Conservation (phyloP, 2,329 filamentous ascomycete genomes). For the Fusarium sp. region DNA sequence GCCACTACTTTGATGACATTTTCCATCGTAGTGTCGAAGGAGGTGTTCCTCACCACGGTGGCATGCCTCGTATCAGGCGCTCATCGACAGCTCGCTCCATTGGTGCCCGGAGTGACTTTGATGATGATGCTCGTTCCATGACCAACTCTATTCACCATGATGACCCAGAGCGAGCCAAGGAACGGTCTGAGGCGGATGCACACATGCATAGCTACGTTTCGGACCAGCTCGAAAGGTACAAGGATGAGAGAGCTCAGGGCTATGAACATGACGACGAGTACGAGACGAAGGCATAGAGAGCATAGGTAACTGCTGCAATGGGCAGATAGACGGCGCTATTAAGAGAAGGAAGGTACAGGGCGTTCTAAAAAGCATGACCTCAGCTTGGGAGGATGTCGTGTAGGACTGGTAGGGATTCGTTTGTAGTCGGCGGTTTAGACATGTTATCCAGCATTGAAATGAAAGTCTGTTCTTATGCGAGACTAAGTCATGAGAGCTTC, state of each 20-base stretch:
- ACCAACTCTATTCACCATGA: slow-evolving; percentile 47
- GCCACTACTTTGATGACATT: slow-evolving; percentile 95
- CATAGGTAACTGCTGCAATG: slow-evolving; percentile 3
- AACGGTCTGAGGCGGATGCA: slow-evolving; percentile 65
- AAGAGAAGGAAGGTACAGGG: slow-evolving; percentile 23
- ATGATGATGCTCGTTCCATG: slow-evolving; percentile 50
- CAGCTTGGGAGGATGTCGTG: slow-evolving; percentile 5
- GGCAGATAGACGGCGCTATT: slow-evolving; percentile 8
- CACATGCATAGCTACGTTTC: slow-evolving; percentile 84
- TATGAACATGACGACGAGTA: slow-evolving; percentile 55
- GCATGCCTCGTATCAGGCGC: slow-evolving; percentile 68
- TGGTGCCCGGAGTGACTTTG: slow-evolving; percentile 81
- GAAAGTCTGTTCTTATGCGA: background rate
- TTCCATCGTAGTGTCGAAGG: slow-evolving; percentile 60
- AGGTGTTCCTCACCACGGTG: slow-evolving; percentile 49
- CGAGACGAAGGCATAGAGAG: slow-evolving; percentile 51
- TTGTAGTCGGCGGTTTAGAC: slow-evolving; percentile 22
- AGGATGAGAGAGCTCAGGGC: slow-evolving; percentile 41
- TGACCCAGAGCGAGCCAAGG: slow-evolving; percentile 55
- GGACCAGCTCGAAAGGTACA: slow-evolving; percentile 78
- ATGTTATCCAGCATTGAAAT: slow-evolving; percentile 24
- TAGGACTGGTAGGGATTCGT: slow-evolving; percentile 7
- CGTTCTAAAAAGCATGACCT: slow-evolving; percentile 33
- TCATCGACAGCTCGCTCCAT: slow-evolving; percentile 86
- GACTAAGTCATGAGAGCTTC: background rate